Evolutionary conservation across 306 rosid genomes (phyloP).

Genomic region (Myrica gale): DNA sequence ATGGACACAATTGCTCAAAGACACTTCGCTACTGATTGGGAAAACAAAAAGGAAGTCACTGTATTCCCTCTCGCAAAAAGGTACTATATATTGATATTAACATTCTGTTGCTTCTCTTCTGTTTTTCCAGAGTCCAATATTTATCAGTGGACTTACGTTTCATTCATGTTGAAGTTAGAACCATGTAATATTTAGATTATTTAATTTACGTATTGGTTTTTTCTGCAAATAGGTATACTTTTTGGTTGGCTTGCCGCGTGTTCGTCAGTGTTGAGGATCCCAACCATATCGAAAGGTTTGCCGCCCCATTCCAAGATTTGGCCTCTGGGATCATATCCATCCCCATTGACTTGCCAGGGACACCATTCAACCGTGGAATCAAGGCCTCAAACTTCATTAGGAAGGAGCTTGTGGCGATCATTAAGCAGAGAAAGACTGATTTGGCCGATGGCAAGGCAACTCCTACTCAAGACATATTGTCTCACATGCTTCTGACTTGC

Average conservation of each 20-base stretch:
- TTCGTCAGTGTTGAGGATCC: slow-evolving; percentile 70
- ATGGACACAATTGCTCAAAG: slow-evolving; percentile 66
- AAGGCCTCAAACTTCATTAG: slow-evolving; percentile 57
- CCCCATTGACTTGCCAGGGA: slow-evolving; percentile 79
- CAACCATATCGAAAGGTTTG: slow-evolving; percentile 38
- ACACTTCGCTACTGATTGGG: slow-evolving; percentile 65
- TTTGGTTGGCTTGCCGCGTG: slow-evolving; percentile 67
- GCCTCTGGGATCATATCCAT: slow-evolving; percentile 65
- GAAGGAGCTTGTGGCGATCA: slow-evolving; percentile 50
- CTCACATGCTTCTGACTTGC: slow-evolving; percentile 68
- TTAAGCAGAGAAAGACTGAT: slow-evolving; percentile 62
- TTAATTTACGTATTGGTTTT: not conserved
- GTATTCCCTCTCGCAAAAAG: slow-evolving; percentile 62
- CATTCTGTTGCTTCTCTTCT: too few species aligned
- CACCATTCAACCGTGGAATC: slow-evolving; percentile 59
- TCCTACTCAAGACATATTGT: slow-evolving; percentile 66
- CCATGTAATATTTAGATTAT: not conserved
- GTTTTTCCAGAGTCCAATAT: too few species aligned
- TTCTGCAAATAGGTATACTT: slow-evolving; percentile 54
- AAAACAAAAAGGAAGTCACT: slow-evolving; percentile 43
- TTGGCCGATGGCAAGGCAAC: slow-evolving; percentile 57
- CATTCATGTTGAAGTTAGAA: too few species aligned
- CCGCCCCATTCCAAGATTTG: slow-evolving; percentile 47
- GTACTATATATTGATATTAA: slow-evolving; percentile 2
- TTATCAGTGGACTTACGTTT: too few species aligned